Evolutionary conservation across 768 basidiomycete species (phyloP).

Genomic region (Tylopilus plumbeoviolaceoides): DNA sequence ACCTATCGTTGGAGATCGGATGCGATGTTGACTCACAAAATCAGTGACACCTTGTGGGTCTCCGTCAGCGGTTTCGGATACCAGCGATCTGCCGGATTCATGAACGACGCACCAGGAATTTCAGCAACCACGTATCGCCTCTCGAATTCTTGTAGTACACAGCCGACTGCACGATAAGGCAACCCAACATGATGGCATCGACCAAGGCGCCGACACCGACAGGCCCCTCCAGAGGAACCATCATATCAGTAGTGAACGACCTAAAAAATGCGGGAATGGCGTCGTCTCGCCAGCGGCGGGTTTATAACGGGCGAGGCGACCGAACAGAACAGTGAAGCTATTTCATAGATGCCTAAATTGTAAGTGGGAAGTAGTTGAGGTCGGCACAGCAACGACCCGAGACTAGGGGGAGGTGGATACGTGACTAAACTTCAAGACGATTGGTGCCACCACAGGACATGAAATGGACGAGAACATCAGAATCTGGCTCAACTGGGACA

Average conservation of each 20-base stretch:
- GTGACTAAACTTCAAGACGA: slow-evolving; percentile 17
- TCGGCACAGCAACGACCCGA: slow-evolving; percentile 15
- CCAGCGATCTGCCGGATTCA: background rate
- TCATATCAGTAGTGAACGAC: background rate
- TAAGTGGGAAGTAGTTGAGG: slow-evolving; percentile 1
- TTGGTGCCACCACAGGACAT: background rate
- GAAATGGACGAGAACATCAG: slow-evolving; percentile 10
- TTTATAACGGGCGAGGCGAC: slow-evolving; percentile 15
- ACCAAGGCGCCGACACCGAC: slow-evolving; percentile 20
- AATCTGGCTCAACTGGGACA: slow-evolving; percentile 8
- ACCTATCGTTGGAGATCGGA: background rate
- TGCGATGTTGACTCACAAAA: slow-evolving; percentile 13
- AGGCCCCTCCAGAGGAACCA: slow-evolving; percentile 27
- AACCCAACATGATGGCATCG: slow-evolving; percentile 23
- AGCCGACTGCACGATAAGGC: slow-evolving; percentile 23
- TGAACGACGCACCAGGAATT: slow-evolving; percentile 15
- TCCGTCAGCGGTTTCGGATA: slow-evolving; percentile 1
- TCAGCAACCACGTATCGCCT: slow-evolving; percentile 12
- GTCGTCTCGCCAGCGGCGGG: background rate
- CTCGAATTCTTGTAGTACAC: slow-evolving; percentile 23
- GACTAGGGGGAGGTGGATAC: slow-evolving; percentile 5
- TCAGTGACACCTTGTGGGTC: slow-evolving; percentile 11
- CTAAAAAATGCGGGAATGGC: background rate
- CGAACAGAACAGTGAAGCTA: slow-evolving; percentile 5
- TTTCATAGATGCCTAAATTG: slow-evolving; percentile 8